A percentile compares a stretch with the other conserved stretches of the same genome.
Conservation (phyloP, 345 rosid species). For the Brassica incana region DNA sequence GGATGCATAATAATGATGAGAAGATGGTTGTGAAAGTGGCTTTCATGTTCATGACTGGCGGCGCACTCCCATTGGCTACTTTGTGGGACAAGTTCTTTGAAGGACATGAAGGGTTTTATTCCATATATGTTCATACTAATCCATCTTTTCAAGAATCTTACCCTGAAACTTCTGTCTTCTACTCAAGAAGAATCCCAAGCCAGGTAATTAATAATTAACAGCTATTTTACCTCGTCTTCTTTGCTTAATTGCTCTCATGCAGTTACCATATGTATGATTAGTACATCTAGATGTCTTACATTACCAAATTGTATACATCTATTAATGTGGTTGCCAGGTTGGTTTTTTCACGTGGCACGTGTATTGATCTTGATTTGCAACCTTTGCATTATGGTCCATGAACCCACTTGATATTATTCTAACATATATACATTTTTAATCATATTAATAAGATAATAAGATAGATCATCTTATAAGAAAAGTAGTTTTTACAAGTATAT, state of each 20-base stretch:
- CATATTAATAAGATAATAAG: background rate
- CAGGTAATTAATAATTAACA: slow-evolving; percentile 50
- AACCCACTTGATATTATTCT: slow-evolving; percentile 24
- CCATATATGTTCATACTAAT: slow-evolving; percentile 74
- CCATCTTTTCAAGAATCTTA: slow-evolving; percentile 52
- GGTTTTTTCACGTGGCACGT: slow-evolving; percentile 29
- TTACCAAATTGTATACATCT: background rate
- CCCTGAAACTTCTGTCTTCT: slow-evolving; percentile 52
- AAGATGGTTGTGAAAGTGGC: slow-evolving; percentile 57
- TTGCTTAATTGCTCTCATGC: background rate
- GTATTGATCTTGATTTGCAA: slow-evolving; percentile 23
- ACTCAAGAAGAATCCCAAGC: slow-evolving; percentile 67
- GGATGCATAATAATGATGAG: slow-evolving; percentile 16
- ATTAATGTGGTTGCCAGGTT: slow-evolving; percentile 16
- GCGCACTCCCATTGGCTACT: slow-evolving; percentile 63
- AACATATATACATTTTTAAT: background rate
- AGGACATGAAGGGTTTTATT: slow-evolving; percentile 59
- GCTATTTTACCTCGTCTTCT: background rate
- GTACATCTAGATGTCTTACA: background rate
- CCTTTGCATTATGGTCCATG: slow-evolving; percentile 18
- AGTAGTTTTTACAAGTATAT: background rate
- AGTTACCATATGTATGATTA: background rate
- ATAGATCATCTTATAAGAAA: background rate
- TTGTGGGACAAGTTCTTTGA: slow-evolving; percentile 76
- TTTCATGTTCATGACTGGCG: slow-evolving; percentile 69